Percentiles rank a stretch among this genome's conserved stretches.
phyloP scores from a whole-genome alignment of 768 basidiomycete genomes.

The Russula griseocarnosa region DNA sequence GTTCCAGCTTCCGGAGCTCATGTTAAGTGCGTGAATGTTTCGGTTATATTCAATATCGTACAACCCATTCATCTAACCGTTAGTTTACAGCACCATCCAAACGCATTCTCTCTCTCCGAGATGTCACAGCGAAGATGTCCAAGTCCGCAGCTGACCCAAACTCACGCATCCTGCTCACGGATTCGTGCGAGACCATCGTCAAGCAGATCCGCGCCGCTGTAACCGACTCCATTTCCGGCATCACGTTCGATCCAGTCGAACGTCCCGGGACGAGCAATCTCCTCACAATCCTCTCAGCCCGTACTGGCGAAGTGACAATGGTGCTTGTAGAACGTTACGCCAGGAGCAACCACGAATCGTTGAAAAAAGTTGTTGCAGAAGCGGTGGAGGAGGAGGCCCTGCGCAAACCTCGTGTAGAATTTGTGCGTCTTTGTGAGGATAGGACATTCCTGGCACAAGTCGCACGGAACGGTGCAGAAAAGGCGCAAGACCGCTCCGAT shows the following conservation, averaged over 20 bases:
- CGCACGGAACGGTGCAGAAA: constrained; percentile 57
- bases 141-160: constrained; percentile 77
- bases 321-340: constrained; percentile 50
- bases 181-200: constrained; percentile 54
- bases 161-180: constrained; percentile 86
- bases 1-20: constrained; percentile 69
- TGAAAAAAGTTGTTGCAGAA: constrained; percentile 74
- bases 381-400: constrained; percentile 67
- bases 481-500: constrained; percentile 58
- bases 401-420: constrained; percentile 64
- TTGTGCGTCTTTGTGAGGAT: constrained; percentile 58
- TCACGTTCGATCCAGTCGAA: constrained; percentile 75
- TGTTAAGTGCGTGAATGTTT: constrained; percentile 60
- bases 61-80: background rate
- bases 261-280: constrained; percentile 85
- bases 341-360: constrained; percentile 50
- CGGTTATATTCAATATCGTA: background rate
- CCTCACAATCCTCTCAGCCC: constrained; percentile 74
- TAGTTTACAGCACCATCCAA: constrained; percentile 60
- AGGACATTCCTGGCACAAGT: constrained; percentile 56
- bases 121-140: constrained; percentile 90
- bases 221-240: constrained; percentile 72
- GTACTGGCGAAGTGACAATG: constrained; percentile 46
- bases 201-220: constrained; percentile 76
- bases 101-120: constrained; percentile 80